Evolutionary conservation across 805 yeast genomes (phyloP).

Genomic region (Candida rishiriensis): DNA sequence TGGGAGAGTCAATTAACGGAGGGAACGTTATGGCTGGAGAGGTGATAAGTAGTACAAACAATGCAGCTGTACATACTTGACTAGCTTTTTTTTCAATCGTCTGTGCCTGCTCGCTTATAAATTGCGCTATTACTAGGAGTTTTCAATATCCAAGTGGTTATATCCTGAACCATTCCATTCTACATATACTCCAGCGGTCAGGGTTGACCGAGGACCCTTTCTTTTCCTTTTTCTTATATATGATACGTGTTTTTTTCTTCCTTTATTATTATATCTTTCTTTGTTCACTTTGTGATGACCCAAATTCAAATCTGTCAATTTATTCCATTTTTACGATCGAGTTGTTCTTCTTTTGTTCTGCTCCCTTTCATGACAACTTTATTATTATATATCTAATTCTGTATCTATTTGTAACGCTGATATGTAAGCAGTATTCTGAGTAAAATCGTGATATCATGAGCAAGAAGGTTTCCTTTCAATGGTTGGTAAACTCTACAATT

Average conservation of each 20-base stretch:
- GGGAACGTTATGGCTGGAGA: constrained; percentile 44
- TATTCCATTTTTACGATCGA: too few relatives aligned
- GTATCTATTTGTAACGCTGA: too few relatives aligned
- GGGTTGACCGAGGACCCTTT: neutral
- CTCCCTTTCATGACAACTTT: neutral
- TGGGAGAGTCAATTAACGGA: constrained; percentile 44
- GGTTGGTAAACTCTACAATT: constrained; percentile 1
- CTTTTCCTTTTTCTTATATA: neutral
- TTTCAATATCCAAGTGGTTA: too few relatives aligned
- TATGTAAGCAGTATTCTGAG: too few relatives aligned
- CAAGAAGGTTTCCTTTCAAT: neutral
- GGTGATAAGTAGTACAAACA: constrained; percentile 34
- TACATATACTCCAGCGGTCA: constrained; percentile 1
- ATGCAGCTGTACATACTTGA: neutral
- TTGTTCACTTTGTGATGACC: neutral
- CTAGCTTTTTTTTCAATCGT: too few relatives aligned
- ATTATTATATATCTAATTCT: neutral
- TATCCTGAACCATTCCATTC: too few relatives aligned
- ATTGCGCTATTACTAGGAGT: too few relatives aligned
- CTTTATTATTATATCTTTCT: neutral
- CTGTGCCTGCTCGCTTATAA: too few relatives aligned
- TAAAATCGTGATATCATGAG: too few relatives aligned
- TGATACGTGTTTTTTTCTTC: neutral
- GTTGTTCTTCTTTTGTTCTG: neutral
- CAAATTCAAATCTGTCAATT: neutral